Conservation (phyloP, 192 early-diverging fungal genomes). For the Entomortierella parvispora region DNA sequence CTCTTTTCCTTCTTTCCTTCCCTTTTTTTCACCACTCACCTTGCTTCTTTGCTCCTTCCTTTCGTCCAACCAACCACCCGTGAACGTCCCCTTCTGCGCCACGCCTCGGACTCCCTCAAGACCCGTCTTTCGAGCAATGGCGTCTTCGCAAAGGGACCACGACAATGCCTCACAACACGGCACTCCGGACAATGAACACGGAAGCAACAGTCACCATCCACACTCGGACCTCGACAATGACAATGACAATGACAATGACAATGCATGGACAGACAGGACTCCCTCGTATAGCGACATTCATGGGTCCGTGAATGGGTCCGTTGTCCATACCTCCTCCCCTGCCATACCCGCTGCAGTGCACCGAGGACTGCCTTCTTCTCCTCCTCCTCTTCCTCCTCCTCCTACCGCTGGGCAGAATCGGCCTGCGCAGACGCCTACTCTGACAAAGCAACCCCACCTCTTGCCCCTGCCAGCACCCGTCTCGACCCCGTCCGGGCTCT, state of each 20-base stretch:
- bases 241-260: neutral
- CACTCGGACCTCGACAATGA: too few species aligned
- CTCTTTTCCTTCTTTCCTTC: too few species aligned
- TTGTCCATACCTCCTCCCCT: neutral
- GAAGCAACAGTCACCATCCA: too few species aligned
- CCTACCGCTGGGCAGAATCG: constrained; percentile 9
- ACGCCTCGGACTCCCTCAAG: too few species aligned
- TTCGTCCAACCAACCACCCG: too few species aligned
- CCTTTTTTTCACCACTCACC: too few species aligned
- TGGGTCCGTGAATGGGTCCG: neutral
- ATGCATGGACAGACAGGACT: neutral
- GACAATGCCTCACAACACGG: too few species aligned
- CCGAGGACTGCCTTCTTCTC: constrained; percentile 12
- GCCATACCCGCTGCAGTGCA: neutral
- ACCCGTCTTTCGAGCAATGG: too few species aligned
- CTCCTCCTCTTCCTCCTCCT: neutral
- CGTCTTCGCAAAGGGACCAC: too few species aligned
- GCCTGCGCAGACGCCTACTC: neutral
- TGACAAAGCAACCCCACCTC: neutral
- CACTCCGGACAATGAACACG: too few species aligned
- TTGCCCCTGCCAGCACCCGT: neutral
- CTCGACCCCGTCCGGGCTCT: constrained; percentile 16
- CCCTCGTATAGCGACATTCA: constrained; percentile 40
- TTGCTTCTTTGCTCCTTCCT: too few species aligned
- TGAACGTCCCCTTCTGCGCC: too few species aligned